Conservation (phyloP, 2,329 filamentous ascomycete species). For the Catunica adiposa region DNA sequence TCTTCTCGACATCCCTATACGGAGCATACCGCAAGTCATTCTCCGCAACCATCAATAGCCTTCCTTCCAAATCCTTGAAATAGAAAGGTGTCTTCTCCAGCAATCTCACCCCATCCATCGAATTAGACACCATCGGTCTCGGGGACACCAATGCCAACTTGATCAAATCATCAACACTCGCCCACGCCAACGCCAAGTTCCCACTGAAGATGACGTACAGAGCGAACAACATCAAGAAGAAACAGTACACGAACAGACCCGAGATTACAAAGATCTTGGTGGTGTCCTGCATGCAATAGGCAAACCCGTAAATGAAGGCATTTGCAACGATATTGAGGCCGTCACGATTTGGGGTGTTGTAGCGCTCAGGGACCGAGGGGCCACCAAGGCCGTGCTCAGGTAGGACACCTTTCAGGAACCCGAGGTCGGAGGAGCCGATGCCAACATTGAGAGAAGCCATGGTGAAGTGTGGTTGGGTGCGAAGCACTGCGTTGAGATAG, state of each 20-base stretch:
- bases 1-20: not conserved
- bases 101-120: not conserved
- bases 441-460: not conserved
- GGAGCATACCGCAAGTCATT: not conserved
- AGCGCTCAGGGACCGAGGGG: not conserved
- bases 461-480: not conserved
- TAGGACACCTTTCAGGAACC: not conserved
- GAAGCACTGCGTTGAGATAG: not conserved
- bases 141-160: conserved; percentile 3
- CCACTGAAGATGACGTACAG: not conserved
- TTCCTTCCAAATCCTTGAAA: not conserved
- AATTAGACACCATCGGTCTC: not conserved
- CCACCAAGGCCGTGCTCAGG: conserved; percentile 1
- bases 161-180: conserved; percentile 2
- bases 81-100: not conserved
- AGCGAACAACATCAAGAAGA: not conserved
- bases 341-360: not conserved
- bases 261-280: not conserved
- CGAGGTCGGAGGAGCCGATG: not conserved
- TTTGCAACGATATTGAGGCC: not conserved
- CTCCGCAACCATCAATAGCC: conserved; percentile 1
- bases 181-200: conserved; percentile 2
- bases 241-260: not conserved
- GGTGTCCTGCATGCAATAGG: conserved; percentile 4
- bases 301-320: conserved; percentile 7